Conservation (phyloP, 768 basidiomycete species). For the Saitozyma podzolica region DNA sequence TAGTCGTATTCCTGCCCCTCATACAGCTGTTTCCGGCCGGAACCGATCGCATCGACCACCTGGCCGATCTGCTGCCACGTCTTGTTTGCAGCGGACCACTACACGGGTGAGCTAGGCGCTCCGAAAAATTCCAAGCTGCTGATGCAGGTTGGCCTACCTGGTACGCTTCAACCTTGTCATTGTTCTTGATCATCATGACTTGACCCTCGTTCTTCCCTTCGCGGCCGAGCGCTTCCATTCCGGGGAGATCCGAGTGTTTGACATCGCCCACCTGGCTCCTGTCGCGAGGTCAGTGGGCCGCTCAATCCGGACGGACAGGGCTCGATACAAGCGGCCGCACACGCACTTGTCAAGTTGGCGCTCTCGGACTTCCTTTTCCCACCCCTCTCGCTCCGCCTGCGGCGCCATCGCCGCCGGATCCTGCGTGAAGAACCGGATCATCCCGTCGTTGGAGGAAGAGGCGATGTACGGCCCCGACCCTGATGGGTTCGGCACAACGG, state of each 20-base stretch:
- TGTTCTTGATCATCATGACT: conserved; percentile 84
- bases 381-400: conserved; percentile 62
- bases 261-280: conserved; percentile 86
- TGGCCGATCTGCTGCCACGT: conserved; percentile 94
- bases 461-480: conserved; percentile 77
- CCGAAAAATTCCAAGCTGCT: background rate
- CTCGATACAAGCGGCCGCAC: too few relatives aligned
- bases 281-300: background rate
- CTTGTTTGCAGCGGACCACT: conserved; percentile 75
- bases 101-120: conserved; percentile 9
- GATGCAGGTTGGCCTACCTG: conserved; percentile 61
- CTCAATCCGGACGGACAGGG: background rate
- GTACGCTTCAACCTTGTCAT: conserved; percentile 80
- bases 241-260: conserved; percentile 85
- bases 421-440: conserved; percentile 79
- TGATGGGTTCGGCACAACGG: conserved; percentile 62
- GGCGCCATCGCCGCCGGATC: conserved; percentile 70
- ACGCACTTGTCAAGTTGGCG: conserved; percentile 70
- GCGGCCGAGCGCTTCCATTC: conserved; percentile 70
- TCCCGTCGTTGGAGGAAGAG: conserved; percentile 83
- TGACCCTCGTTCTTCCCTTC: conserved; percentile 92
- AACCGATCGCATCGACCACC: conserved; percentile 91
- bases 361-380: conserved; percentile 60
- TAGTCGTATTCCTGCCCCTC: conserved; percentile 96
- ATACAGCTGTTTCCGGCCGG: conserved; percentile 85